These are phyloP conservation scores for Cytospora mali DNA, from an alignment of 2,329 filamentous ascomycete genomes.

Conservation along the genomic window DNA sequence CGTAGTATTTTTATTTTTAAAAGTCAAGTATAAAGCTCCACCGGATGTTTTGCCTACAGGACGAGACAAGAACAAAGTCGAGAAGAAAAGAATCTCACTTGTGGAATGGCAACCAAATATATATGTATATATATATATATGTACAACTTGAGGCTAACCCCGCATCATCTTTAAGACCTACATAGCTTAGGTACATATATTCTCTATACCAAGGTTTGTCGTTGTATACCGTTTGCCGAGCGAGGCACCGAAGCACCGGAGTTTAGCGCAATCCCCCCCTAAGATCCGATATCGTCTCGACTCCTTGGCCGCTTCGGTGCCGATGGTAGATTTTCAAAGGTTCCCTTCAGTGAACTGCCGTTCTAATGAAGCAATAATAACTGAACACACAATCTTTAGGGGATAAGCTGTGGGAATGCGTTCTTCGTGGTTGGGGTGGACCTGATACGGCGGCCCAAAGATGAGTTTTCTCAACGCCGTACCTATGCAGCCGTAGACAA, in stretches of 20 bases:
- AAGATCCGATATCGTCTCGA: background rate
- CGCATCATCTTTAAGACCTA: background rate
- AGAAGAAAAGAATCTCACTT: background rate
- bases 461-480: background rate
- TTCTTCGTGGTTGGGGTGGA: background rate
- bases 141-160: background rate
- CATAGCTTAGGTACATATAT: background rate
- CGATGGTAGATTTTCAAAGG: background rate
- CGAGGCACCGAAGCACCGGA: slow-evolving; percentile 5
- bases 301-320: background rate
- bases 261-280: background rate
- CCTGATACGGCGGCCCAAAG: background rate
- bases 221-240: slow-evolving; percentile 2
- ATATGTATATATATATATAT: background rate
- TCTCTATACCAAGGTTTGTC: background rate
- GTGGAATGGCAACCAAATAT: no score
- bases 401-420: background rate
- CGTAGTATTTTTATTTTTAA: background rate
- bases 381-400: background rate
- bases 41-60: background rate
- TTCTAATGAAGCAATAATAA: background rate
- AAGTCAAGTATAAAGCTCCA: background rate
- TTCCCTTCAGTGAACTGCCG: background rate
- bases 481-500: background rate
- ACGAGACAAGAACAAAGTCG: background rate